These are phyloP conservation scores for Hanseniaspora osmophila DNA, from an alignment of 805 yeast genomes.

Conservation along the genomic window DNA sequence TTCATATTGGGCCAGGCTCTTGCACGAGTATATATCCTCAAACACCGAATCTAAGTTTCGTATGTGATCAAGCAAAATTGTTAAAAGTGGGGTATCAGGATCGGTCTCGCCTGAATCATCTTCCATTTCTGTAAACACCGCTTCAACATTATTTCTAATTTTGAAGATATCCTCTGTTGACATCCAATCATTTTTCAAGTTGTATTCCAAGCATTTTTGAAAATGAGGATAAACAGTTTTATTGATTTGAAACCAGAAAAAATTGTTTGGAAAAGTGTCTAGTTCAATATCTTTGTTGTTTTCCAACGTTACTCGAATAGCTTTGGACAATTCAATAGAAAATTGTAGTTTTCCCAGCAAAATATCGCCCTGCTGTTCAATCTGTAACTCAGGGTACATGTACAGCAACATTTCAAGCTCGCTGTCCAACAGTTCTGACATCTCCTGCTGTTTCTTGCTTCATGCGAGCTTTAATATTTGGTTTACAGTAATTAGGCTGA, in stretches of 20 bases:
- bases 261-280: constrained; percentile 1
- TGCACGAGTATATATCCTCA: not conserved
- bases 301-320: constrained; percentile 7
- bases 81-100: not conserved
- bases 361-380: constrained; percentile 3
- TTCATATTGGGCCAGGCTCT: constrained; percentile 4
- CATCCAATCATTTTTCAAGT: constrained; percentile 23
- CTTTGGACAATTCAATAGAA: constrained; percentile 7
- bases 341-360: constrained; percentile 11
- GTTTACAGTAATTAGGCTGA: no score
- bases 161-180: not conserved
- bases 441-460: not conserved
- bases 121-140: not conserved
- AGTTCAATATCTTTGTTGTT: not conserved
- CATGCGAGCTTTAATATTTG: no score
- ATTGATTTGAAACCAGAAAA: constrained; percentile 9
- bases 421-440: constrained; percentile 4
- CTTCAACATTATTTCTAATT: no score
- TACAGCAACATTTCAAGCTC: constrained; percentile 15
- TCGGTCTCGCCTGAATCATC: not conserved
- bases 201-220: constrained; percentile 7
- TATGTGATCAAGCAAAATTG: not conserved
- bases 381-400: constrained; percentile 20
- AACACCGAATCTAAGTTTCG: not conserved
- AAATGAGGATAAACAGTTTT: constrained; percentile 12